Conservation (phyloP, 805 yeast genomes). For the Cyberlindnera americana region DNA sequence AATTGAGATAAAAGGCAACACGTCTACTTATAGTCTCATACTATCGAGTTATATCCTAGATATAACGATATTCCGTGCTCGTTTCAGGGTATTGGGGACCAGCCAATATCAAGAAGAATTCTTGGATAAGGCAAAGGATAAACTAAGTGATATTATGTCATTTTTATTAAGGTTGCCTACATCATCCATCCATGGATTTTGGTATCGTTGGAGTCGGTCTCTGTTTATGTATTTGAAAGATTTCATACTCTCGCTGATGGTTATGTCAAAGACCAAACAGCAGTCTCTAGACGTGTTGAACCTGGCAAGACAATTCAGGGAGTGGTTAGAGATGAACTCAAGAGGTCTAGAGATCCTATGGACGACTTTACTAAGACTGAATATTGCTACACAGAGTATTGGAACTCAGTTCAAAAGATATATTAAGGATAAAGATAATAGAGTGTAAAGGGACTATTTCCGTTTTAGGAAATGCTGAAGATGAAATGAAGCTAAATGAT, state of each 20-base stretch:
- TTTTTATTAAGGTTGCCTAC: conserved; percentile 2
- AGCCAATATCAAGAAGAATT: conserved; percentile 2
- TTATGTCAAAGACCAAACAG: conserved; percentile 6
- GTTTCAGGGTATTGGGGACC: conserved; percentile 5
- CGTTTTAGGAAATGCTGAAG: too few relatives aligned
- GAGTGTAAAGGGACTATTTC: too few relatives aligned
- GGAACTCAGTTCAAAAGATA: conserved; percentile 13
- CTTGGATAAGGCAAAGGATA: conserved; percentile 5
- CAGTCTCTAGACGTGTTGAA: conserved; percentile 9
- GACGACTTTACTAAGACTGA: conserved; percentile 13
- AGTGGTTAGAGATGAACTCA: conserved; percentile 14
- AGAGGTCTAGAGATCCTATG: conserved; percentile 10
- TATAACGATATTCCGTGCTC: conserved; percentile 8
- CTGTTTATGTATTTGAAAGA: conserved; percentile 15
- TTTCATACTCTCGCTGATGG: conserved; percentile 7
- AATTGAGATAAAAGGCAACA: not conserved
- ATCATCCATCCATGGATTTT: conserved; percentile 8
- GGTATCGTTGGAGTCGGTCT: conserved; percentile 14
- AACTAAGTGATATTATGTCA: conserved; percentile 1
- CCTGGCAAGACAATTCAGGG: conserved; percentile 11
- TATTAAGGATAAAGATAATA: not conserved
- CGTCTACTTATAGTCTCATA: not conserved
- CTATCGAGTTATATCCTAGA: conserved; percentile 9
- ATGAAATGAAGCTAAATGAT: too few relatives aligned
- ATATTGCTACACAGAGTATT: conserved; percentile 16